Evolutionary conservation across 1,139 yeast genomes (phyloP).

Genomic region (Debaryomyces subglobosus): DNA sequence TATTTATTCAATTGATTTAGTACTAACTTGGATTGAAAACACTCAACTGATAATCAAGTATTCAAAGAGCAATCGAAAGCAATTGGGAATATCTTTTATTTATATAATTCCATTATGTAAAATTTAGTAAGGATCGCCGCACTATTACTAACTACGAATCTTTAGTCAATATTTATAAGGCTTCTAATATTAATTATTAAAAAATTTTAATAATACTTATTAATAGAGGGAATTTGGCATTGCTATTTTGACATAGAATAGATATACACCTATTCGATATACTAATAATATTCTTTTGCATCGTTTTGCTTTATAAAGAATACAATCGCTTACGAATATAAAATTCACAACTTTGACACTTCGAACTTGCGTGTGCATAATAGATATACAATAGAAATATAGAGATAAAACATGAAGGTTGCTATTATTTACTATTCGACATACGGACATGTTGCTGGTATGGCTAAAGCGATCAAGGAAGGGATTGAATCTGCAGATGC

Average conservation of each 20-base stretch:
- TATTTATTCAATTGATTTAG: neutral
- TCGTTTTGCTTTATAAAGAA: neutral
- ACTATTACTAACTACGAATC: neutral
- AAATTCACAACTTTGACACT: neutral
- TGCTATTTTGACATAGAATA: neutral
- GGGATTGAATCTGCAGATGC: conserved; percentile 46
- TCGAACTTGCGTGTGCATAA: neutral
- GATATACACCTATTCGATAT: neutral
- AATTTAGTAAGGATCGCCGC: conserved; percentile 2
- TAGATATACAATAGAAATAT: neutral
- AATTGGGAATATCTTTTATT: neutral
- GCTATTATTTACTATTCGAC: conserved; percentile 63
- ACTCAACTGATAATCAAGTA: neutral
- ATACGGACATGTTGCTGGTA: conserved; percentile 59
- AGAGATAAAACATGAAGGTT: conserved; percentile 29
- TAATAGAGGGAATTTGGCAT: neutral
- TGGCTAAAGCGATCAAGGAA: conserved; percentile 48
- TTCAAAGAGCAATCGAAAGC: neutral
- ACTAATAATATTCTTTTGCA: neutral
- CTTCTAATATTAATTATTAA: neutral
- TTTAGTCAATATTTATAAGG: conserved; percentile 2
- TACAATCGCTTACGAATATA: neutral
- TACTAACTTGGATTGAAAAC: neutral
- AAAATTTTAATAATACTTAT: neutral
- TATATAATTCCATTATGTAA: conserved; percentile 2